These are phyloP conservation scores for Exophiala mesophila DNA, from an alignment of 2,329 filamentous ascomycete genomes.

Conservation along the genomic window DNA sequence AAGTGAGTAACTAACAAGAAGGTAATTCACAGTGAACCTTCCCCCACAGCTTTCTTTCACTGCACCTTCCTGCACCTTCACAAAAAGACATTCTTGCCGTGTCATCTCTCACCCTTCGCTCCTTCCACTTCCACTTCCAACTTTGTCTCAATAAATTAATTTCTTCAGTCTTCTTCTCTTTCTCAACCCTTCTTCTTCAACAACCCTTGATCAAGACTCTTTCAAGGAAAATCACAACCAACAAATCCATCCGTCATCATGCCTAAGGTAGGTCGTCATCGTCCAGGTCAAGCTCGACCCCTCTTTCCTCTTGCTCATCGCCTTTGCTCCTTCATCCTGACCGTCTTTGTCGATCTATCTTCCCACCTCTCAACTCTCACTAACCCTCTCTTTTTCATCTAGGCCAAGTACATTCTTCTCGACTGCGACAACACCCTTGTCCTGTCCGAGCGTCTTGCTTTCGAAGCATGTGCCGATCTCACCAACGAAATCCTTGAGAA, in stretches of 20 bases:
- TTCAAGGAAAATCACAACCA: constrained; percentile 2
- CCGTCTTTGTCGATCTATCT: no score
- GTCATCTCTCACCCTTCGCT: constrained; percentile 1
- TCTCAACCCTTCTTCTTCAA: constrained; percentile 1
- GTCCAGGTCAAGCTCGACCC: constrained; percentile 5
- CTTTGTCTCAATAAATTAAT: neutral
- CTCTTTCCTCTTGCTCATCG: constrained; percentile 2
- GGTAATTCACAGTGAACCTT: no score
- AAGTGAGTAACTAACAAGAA: no score
- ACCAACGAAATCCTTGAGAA: constrained; percentile 79
- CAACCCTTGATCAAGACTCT: constrained; percentile 1
- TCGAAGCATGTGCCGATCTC: constrained; percentile 85
- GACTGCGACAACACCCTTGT: constrained; percentile 87
- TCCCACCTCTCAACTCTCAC: constrained; percentile 1
- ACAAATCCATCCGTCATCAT: constrained; percentile 11
- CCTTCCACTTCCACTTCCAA: no score
- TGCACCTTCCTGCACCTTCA: no score
- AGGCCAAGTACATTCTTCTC: constrained; percentile 69
- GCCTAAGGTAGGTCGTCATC: constrained; percentile 15
- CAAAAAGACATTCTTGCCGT: neutral
- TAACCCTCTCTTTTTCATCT: constrained; percentile 1
- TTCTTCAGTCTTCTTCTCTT: constrained; percentile 2
- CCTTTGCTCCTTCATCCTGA: neutral
- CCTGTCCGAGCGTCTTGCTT: constrained; percentile 84
- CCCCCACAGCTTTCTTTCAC: neutral